Base-by-base conservation (phyloP, 2,329 filamentous ascomycete species). In the Fusarium caatingaense region DNA sequence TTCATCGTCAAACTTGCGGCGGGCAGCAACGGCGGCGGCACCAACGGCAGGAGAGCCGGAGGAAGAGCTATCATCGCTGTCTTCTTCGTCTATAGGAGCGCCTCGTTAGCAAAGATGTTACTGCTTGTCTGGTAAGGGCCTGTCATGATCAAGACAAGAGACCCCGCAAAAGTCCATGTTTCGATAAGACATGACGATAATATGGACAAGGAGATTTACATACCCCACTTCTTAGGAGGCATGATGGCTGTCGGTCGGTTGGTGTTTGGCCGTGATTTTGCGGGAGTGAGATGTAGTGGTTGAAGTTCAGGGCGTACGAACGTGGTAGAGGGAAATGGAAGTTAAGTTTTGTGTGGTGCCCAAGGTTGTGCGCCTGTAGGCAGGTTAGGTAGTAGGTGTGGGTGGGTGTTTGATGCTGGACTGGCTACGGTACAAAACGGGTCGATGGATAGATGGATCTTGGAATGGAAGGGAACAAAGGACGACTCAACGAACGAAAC, bases 1-100 rank as follows among this genome's bases (percentile, higher is more conserved):
- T 80, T 98, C 95, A 74, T 98, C 95, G 74, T 96, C 94, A 78
- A 97, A 97, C 84, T 96, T 82, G 66, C 79, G 82, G 68, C 85
- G 83, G 34, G 63, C 41, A 70, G 85, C 83, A 55, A 77, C 75
- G 60, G 78, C 83, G 45, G 78, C 76, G 60, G 79, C 78, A 41
- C 76, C 79, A 49, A 79, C 73, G 4, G 80, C 78, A 32, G 84
- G 79, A 16, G 84, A 74, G 50, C 78, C 74, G 46, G 77, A 67
- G 56, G 76, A 76, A 71, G 77, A 78, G 71, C 78, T 78, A 46
- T 76, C 77, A 37, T 81, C 80, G 59, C 77, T 79, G 51, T 81
- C 77, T 71, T 82, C 80, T 27, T 83, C 82, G 65, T 83, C 81
- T 81, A 58, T 42, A 47, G 12, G 62, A 59, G 40, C 44, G 44